A percentile compares a stretch with the other conserved stretches of the same genome.
phyloP scores from a whole-genome alignment of 768 basidiomycete genomes.

The Exsudoporus frostii region DNA sequence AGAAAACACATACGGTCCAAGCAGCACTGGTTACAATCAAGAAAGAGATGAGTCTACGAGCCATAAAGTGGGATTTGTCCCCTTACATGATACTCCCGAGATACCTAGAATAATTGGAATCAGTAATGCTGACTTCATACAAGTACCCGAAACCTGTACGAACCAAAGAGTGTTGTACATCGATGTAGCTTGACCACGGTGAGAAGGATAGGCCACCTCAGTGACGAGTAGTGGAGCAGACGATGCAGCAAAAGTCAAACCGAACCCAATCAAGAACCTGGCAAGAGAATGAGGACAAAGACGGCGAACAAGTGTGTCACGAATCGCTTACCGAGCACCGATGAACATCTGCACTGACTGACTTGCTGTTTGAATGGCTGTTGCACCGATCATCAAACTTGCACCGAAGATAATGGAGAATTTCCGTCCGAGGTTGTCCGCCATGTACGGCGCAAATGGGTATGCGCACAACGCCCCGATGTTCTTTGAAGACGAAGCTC shows the following conservation, averaged over 20 bases:
- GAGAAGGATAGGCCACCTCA: not conserved
- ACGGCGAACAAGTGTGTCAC: not conserved
- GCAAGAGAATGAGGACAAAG: not conserved
- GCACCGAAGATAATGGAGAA: not conserved
- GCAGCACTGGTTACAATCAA: not conserved
- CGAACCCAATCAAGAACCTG: not conserved
- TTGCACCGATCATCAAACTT: not conserved
- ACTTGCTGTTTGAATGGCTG: not conserved
- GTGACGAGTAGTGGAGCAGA: not conserved
- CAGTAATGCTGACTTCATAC: not conserved
- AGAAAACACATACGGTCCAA: not conserved
- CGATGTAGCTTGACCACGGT: not conserved
- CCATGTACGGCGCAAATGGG: not conserved
- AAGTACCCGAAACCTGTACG: not conserved
- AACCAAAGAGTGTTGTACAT: not conserved
- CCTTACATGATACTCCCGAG: not conserved
- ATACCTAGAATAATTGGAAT: not conserved
- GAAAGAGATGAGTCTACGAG: not conserved
- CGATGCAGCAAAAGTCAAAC: not conserved
- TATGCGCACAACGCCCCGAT: not conserved
- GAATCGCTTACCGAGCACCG: not conserved
- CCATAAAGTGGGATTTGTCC: not conserved
- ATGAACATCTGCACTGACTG: not conserved
- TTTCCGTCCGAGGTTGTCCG: not conserved
- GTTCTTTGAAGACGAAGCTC: constrained; percentile 8